These are phyloP conservation scores for Xylariaceae sp. DNA, from an alignment of 2,329 filamentous ascomycete species.

Conservation along the genomic window DNA sequence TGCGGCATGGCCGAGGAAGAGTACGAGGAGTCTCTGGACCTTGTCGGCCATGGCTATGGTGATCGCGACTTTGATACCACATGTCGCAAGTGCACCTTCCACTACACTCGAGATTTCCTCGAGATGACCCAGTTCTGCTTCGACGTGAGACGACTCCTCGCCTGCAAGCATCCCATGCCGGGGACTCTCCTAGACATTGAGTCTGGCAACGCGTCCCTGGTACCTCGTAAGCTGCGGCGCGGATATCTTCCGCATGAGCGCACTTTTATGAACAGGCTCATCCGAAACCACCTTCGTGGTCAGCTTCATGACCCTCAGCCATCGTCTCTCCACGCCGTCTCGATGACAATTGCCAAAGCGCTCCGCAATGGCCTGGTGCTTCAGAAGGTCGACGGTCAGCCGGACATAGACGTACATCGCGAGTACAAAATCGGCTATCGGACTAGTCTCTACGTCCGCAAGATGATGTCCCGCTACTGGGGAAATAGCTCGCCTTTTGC, in stretches of 20 bases:
- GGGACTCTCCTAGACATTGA: conserved; percentile 58
- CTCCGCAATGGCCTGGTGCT: conserved; percentile 38
- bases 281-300: conserved; percentile 43
- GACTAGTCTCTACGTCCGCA: conserved; percentile 47
- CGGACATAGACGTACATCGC: conserved; percentile 16
- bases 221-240: conserved; percentile 17
- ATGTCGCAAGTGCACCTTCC: conserved; percentile 48
- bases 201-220: conserved; percentile 44
- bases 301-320: conserved; percentile 36
- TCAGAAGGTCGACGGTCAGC: conserved; percentile 36
- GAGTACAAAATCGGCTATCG: conserved; percentile 23
- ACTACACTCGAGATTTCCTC: conserved; percentile 53
- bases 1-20: conserved; percentile 36
- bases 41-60: conserved; percentile 54
- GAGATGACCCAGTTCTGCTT: conserved; percentile 56
- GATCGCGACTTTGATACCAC: conserved; percentile 47
- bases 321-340: conserved; percentile 47
- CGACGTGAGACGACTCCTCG: conserved; percentile 48
- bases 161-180: conserved; percentile 52
- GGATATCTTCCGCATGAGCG: conserved; percentile 28
- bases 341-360: conserved; percentile 43
- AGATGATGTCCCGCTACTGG: conserved; percentile 69
- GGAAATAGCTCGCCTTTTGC: conserved; percentile 60
- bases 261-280: conserved; percentile 54
- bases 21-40: conserved; percentile 32